Base-by-base conservation (phyloP, 2,329 filamentous ascomycete species). In the Chaetoscypha palmicola region DNA sequence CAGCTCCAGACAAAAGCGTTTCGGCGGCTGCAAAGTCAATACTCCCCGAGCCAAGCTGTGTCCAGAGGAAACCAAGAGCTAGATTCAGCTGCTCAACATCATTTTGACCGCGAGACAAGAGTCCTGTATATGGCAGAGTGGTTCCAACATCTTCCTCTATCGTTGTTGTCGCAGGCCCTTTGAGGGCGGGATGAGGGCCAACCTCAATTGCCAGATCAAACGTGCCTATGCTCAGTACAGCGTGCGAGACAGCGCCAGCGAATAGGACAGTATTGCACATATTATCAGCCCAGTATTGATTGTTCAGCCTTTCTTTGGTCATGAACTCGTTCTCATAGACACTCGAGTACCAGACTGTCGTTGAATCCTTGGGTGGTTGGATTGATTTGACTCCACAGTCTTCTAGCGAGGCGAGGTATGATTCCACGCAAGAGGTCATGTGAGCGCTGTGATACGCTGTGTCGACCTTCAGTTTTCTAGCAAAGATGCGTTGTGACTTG, bases 231-330 rank as follows among this genome's bases (percentile, higher is more conserved):
- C 19, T 11, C 17, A 28, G 31, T 9, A 38, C 34, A 31, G 45
- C 40, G 14, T 4, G 8, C n/a, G 71, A 47, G 0, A 68, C 68
- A 5, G 56, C 53, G 12, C 46, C 14, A 2, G 22, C 36, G 35
- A 23, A 47, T 7, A 26, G 14, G 11, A 45, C 46, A 17, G 28
- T 23, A 12, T 51, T 41, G 23, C 48, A 16, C 53, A 74, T 56
- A 42, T 73, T 74, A 5, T 58, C 50, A 4, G 16, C 16, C 47
- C 47, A 49, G 19, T 49, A 73, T 0, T 48, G 33, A 1, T 56
- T 52, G 17, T 58, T 52, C 1, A 70, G 51, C 5, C 59, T 44
- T 3, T 31, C 28, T 12, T 20, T 26, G 4, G 35, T 20, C 30
- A 41, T 49, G 4, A 42, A n/a, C 26, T 28, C 24, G 12, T 12